Conservation (phyloP, 2,329 filamentous ascomycete species). For the Aspergillus fructus region DNA sequence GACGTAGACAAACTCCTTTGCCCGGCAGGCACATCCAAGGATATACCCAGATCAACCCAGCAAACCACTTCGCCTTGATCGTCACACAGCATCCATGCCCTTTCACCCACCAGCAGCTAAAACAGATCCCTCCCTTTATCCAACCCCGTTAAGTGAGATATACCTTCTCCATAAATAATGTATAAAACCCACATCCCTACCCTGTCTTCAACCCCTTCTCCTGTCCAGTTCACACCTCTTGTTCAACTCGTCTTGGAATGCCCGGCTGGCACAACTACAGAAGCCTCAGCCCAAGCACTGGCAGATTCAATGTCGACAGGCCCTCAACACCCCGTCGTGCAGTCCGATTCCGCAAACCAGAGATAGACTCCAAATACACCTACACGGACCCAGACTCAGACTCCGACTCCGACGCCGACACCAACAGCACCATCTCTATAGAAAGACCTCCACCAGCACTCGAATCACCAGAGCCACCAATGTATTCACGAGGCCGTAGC, state of each 20-base stretch:
- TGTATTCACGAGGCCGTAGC: not conserved
- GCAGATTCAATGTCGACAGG: not conserved
- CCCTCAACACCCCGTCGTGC: not conserved
- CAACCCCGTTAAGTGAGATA: not conserved
- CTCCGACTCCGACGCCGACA: not conserved
- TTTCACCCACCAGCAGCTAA: not conserved
- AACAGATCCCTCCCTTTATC: not conserved
- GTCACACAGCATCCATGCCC: conserved; percentile 5
- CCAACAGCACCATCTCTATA: not conserved
- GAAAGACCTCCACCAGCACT: not conserved
- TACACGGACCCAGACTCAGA: not conserved
- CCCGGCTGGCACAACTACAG: not conserved
- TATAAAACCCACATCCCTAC: not conserved
- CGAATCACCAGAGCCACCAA: not conserved
- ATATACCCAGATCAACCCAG: not conserved
- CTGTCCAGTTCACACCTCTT: not conserved
- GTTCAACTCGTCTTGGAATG: not conserved
- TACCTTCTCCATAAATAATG: not conserved
- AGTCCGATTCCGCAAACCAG: no score
- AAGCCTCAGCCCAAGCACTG: not conserved
- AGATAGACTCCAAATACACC: not conserved
- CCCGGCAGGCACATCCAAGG: not conserved
- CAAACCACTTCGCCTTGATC: conserved; percentile 5
- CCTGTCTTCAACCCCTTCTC: not conserved
- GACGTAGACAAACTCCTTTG: not conserved